Percentiles rank a stretch among this genome's conserved stretches.
Evolutionary conservation across 2,329 filamentous ascomycete species (phyloP).

Genomic region (Venturia nashicola): DNA sequence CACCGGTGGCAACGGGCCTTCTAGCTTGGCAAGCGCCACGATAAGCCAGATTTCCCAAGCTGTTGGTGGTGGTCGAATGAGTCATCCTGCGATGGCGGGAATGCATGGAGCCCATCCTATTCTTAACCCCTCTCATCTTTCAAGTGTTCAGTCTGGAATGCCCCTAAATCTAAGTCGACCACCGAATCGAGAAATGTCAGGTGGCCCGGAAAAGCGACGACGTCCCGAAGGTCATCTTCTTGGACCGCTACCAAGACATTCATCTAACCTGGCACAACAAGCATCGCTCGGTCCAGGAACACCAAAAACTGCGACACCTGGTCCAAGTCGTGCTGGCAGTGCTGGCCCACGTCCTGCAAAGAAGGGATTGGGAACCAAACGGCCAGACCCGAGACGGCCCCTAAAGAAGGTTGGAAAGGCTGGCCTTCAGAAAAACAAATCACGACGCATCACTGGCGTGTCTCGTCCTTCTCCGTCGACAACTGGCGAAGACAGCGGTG

Average conservation of each 20-base stretch:
- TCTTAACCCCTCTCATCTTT: conserved; percentile 14
- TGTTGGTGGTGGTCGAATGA: neutral
- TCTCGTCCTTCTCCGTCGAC: conserved; percentile 28
- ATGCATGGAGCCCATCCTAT: conserved; percentile 12
- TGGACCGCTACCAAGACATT: conserved; percentile 39
- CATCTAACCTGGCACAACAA: conserved; percentile 43
- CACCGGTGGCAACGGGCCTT: conserved; percentile 7
- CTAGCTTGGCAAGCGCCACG: neutral
- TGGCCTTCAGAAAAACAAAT: conserved; percentile 20
- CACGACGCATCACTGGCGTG: conserved; percentile 23
- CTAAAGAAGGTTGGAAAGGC: conserved; percentile 18
- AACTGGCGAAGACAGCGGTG: conserved; percentile 34
- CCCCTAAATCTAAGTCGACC: conserved; percentile 28
- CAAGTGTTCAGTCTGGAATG: conserved; percentile 11
- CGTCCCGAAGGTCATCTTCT: conserved; percentile 39
- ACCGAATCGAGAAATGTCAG: conserved; percentile 42
- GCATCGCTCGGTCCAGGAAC: conserved; percentile 52
- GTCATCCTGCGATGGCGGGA: conserved; percentile 12
- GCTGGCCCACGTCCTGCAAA: conserved; percentile 37
- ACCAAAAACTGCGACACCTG: conserved; percentile 45
- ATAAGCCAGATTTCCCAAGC: neutral
- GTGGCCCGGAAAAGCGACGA: conserved; percentile 44
- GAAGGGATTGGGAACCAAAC: conserved; percentile 8
- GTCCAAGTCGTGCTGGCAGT: conserved; percentile 43
- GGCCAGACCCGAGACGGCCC: neutral